Conservation (phyloP, 371 early-diverging fungal species). For the Circinella umbellata region DNA sequence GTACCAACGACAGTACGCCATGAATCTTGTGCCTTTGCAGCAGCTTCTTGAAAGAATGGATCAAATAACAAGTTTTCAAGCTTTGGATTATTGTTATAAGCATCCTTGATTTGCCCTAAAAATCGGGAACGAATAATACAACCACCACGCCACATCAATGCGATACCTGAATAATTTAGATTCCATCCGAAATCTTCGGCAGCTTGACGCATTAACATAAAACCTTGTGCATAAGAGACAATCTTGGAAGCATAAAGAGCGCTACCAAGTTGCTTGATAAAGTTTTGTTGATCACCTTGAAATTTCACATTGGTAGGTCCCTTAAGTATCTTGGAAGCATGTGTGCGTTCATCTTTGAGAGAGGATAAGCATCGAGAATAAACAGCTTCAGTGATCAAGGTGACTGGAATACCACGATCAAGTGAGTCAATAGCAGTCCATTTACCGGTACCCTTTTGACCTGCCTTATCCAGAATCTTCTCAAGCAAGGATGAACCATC, state of each 20-base stretch:
- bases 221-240: slow-evolving; percentile 99
- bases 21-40: slow-evolving; percentile 80
- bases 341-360: slow-evolving; percentile 92
- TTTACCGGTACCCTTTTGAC: slow-evolving; percentile 99
- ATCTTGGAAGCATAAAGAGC: slow-evolving; percentile 98
- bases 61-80: slow-evolving; percentile 91
- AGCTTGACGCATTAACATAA: slow-evolving; percentile 97
- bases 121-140: slow-evolving; percentile 98
- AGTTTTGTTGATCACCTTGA: slow-evolving; percentile 82
- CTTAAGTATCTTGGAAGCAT: slow-evolving; percentile 83
- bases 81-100: slow-evolving; percentile 85
- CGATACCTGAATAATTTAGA: slow-evolving; percentile 95
- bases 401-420: slow-evolving; percentile 93
- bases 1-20: slow-evolving; percentile 92
- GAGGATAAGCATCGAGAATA: slow-evolving; percentile 96
- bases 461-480: slow-evolving; percentile 96
- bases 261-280: slow-evolving; percentile 87
- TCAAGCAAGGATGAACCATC: slow-evolving; percentile 91
- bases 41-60: slow-evolving; percentile 92
- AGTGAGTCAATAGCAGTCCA: slow-evolving; percentile 97
- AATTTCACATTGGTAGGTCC: slow-evolving; percentile 71
- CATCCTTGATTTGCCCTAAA: slow-evolving; percentile 95
- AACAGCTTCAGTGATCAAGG: slow-evolving; percentile 98
- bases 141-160: slow-evolving; percentile 99
- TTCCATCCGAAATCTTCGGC: slow-evolving; percentile 93